Percentiles rank a stretch among this genome's conserved stretches.
Conservation (phyloP, 805 yeast species). For the Metschnikowia dekortorum region DNA sequence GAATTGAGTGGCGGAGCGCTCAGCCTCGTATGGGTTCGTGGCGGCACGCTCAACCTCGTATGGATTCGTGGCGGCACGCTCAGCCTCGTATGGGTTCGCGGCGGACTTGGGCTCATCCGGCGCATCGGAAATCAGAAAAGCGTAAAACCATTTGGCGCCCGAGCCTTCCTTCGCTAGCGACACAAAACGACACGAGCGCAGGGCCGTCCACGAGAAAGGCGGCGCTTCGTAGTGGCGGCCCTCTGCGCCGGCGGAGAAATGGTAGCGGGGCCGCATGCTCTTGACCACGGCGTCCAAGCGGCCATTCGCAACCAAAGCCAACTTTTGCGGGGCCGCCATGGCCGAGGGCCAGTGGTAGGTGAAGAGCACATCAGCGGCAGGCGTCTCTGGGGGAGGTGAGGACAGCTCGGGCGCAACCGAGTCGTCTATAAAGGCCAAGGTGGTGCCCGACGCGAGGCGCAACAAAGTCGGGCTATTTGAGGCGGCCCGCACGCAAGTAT, state of each 20-base stretch:
- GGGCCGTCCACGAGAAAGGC: constrained; percentile 55
- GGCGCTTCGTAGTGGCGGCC: constrained; percentile 51
- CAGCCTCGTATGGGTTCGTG: constrained; percentile 20
- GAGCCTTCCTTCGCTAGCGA: constrained; percentile 59
- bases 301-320: constrained; percentile 41
- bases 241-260: constrained; percentile 52
- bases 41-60: constrained; percentile 7
- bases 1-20: no score
- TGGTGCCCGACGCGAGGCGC: constrained; percentile 42
- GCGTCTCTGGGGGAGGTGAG: background rate
- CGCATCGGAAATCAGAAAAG: constrained; percentile 40
- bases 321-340: constrained; percentile 42
- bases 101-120: constrained; percentile 16
- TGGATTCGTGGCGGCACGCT: constrained; percentile 16
- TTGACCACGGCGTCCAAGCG: constrained; percentile 44
- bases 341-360: constrained; percentile 58
- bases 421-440: constrained; percentile 43
- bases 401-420: constrained; percentile 9
- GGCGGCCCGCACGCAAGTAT: constrained; percentile 23
- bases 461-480: constrained; percentile 27
- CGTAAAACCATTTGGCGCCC: constrained; percentile 67
- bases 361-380: constrained; percentile 48
- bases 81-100: constrained; percentile 20
- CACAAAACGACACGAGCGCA: constrained; percentile 54
- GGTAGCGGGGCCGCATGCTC: constrained; percentile 56